phyloP scores from a whole-genome alignment of 2,329 filamentous ascomycete species.

The Beauveria bassiana region DNA sequence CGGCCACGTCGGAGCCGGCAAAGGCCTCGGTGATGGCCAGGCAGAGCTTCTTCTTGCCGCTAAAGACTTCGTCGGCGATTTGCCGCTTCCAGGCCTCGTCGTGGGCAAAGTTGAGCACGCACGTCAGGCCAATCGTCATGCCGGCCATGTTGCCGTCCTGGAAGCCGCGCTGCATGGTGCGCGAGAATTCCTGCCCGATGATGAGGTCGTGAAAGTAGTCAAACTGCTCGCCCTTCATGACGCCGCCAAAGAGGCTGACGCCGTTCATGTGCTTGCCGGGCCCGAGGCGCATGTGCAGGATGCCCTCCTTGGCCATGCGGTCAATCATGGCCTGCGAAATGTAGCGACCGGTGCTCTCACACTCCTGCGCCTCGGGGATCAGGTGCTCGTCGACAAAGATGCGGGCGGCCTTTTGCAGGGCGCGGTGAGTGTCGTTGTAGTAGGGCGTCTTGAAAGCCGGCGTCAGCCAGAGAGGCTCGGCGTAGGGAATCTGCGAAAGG shows the following conservation, averaged over 20 bases:
- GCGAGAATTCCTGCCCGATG: slow-evolving; percentile 62
- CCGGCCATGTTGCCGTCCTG: slow-evolving; percentile 83
- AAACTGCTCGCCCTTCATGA: slow-evolving; percentile 69
- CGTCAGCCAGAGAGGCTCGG: slow-evolving; percentile 75
- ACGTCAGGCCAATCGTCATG: slow-evolving; percentile 75
- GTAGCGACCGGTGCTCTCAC: slow-evolving; percentile 65
- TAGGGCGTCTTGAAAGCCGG: slow-evolving; percentile 73
- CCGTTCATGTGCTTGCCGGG: slow-evolving; percentile 77
- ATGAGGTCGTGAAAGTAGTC: slow-evolving; percentile 84
- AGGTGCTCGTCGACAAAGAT: slow-evolving; percentile 66
- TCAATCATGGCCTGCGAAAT: slow-evolving; percentile 69
- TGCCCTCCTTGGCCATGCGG: slow-evolving; percentile 63
- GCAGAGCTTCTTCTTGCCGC: slow-evolving; percentile 80
- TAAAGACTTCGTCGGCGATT: slow-evolving; percentile 65
- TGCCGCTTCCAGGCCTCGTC: slow-evolving; percentile 58
- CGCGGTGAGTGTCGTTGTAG: slow-evolving; percentile 66
- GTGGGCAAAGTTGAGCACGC: slow-evolving; percentile 70
- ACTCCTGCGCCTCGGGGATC: slow-evolving; percentile 65
- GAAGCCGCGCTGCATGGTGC: slow-evolving; percentile 69
- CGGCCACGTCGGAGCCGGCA: slow-evolving; percentile 71
- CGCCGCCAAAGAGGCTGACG: slow-evolving; percentile 58
- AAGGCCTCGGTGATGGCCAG: slow-evolving; percentile 85
- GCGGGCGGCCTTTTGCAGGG: slow-evolving; percentile 61
- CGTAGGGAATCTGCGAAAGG: slow-evolving; percentile 71
- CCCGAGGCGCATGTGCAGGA: slow-evolving; percentile 76